Evolutionary conservation across 2,329 filamentous ascomycete species (phyloP).

Genomic region (Diaporthe sp.): DNA sequence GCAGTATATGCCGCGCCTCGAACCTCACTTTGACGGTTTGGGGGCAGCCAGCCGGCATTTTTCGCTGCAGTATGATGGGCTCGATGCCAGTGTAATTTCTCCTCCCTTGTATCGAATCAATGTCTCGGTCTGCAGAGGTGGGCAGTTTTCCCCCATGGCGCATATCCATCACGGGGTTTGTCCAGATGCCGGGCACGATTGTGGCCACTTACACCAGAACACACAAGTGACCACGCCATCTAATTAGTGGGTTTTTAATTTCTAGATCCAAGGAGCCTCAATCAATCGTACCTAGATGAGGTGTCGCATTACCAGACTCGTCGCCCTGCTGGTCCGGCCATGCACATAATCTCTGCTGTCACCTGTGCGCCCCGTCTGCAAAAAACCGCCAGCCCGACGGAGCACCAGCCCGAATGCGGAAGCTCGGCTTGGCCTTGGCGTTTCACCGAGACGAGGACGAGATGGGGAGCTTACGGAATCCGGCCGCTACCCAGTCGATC

Average conservation of each 20-base stretch:
- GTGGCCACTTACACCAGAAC: background rate
- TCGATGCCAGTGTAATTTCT: background rate
- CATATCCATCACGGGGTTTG: background rate
- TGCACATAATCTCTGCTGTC: background rate
- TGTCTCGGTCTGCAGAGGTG: background rate
- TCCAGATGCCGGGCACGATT: background rate
- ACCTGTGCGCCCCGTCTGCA: background rate
- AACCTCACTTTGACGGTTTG: background rate
- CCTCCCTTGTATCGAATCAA: background rate
- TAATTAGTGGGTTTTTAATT: constrained; percentile 22
- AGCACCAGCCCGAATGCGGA: constrained; percentile 28
- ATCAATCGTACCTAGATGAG: constrained; percentile 20
- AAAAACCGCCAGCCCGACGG: background rate
- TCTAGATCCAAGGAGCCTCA: constrained; percentile 21
- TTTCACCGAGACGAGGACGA: constrained; percentile 28
- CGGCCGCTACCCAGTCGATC: constrained; percentile 26
- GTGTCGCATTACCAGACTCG: background rate
- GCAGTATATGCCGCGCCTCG: background rate
- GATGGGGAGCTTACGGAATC: constrained; percentile 12
- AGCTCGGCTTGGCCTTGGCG: constrained; percentile 29
- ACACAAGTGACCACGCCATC: background rate
- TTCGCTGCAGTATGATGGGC: background rate
- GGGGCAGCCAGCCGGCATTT: background rate
- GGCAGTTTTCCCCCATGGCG: background rate
- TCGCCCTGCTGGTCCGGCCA: background rate